A percentile compares a stretch with the other conserved stretches of the same genome.
Evolutionary conservation across 2,329 filamentous ascomycete species (phyloP).

Genomic region (Coniochaeta prunicola): DNA sequence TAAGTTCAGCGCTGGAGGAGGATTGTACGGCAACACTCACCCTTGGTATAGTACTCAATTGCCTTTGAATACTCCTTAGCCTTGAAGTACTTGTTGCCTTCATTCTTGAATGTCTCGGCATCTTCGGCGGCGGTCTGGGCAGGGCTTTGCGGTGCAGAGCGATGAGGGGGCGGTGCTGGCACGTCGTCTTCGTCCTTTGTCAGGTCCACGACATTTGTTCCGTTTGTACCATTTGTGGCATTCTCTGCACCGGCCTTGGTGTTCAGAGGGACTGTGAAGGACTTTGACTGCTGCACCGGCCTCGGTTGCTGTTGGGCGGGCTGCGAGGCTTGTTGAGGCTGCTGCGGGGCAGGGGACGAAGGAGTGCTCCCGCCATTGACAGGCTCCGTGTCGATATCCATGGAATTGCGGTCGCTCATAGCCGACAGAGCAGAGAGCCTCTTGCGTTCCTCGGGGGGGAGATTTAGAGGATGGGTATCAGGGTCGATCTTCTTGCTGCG

Average conservation of each 20-base stretch:
- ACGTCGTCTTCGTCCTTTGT: constrained; percentile 38
- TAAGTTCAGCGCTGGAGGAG: constrained; percentile 2
- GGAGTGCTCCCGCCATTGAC: constrained; percentile 33
- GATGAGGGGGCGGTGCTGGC: constrained; percentile 67
- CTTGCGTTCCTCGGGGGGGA: constrained; percentile 81
- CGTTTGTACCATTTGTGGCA: constrained; percentile 24
- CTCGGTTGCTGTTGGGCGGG: constrained; percentile 24
- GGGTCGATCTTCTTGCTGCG: constrained; percentile 51
- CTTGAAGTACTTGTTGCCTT: constrained; percentile 96
- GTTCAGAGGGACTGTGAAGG: constrained; percentile 43
- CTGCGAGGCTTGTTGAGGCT: constrained; percentile 29
- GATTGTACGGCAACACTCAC: constrained; percentile 37
- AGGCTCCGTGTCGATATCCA: constrained; percentile 70
- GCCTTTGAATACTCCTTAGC: constrained; percentile 82
- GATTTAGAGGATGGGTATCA: constrained; percentile 80
- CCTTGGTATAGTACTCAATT: constrained; percentile 91
- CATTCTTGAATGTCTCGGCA: constrained; percentile 84
- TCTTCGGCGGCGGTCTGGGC: constrained; percentile 56
- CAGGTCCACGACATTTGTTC: constrained; percentile 19
- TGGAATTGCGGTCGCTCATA: constrained; percentile 57
- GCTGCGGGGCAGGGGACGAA: constrained; percentile 46
- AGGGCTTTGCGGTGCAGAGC: constrained; percentile 54
- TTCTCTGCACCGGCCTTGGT: neutral
- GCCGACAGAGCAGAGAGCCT: constrained; percentile 61
- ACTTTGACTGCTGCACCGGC: constrained; percentile 22